Evolutionary conservation across 208 protist species (phyloP).

Genomic region (Histomonas meleagridis): DNA sequence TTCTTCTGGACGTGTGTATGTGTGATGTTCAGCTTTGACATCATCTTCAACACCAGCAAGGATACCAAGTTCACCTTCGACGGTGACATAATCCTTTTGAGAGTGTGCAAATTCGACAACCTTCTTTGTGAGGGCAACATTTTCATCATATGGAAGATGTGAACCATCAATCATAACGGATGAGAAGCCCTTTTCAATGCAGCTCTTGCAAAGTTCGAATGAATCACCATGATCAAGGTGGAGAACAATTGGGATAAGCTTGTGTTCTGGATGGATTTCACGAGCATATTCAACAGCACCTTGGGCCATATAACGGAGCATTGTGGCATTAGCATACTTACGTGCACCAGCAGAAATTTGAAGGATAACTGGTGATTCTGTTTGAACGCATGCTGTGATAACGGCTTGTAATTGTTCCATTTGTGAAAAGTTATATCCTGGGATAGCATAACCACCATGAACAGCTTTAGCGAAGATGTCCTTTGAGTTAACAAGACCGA

Average conservation of each 20-base stretch:
- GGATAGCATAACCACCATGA: slow-evolving; percentile 48
- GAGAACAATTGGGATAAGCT: slow-evolving; percentile 44
- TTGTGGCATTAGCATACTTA: slow-evolving; percentile 50
- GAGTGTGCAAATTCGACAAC: slow-evolving; percentile 51
- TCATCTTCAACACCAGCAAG: slow-evolving; percentile 54
- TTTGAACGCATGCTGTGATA: slow-evolving; percentile 43
- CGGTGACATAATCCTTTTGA: slow-evolving; percentile 43
- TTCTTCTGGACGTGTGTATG: slow-evolving; percentile 50
- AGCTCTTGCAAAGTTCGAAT: slow-evolving; percentile 40
- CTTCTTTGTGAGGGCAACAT: slow-evolving; percentile 51
- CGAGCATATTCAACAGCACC: slow-evolving; percentile 46
- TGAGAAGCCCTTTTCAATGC: slow-evolving; percentile 50
- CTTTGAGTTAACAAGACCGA: not conserved
- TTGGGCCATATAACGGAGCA: slow-evolving; percentile 49
- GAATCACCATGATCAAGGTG: slow-evolving; percentile 52
- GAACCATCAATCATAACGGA: slow-evolving; percentile 58
- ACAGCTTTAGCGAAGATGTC: slow-evolving; percentile 45
- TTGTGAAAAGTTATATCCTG: slow-evolving; percentile 53
- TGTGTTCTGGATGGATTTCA: slow-evolving; percentile 40
- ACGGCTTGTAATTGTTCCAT: slow-evolving; percentile 53
- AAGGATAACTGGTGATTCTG: slow-evolving; percentile 53
- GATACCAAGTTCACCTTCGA: slow-evolving; percentile 53
- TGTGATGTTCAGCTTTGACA: slow-evolving; percentile 37
- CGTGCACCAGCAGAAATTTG: slow-evolving; percentile 51
- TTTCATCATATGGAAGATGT: slow-evolving; percentile 48